These are phyloP conservation scores for Alternaria hordeiaustralica DNA, from an alignment of 2,329 filamentous ascomycete species.

Conservation along the genomic window DNA sequence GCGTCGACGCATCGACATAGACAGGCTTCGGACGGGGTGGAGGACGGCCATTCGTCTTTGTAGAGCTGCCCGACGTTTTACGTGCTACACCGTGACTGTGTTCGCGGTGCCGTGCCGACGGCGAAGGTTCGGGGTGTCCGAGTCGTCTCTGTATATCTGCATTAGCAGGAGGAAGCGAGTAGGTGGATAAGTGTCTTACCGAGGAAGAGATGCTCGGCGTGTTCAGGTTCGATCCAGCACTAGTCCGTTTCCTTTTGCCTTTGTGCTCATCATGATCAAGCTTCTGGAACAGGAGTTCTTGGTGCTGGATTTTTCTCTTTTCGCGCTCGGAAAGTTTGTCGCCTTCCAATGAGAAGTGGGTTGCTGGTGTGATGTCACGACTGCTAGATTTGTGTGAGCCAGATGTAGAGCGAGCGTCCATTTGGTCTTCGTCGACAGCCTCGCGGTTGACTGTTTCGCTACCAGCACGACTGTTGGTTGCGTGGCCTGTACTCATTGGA, in stretches of 20 bases:
- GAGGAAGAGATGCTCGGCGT: slow-evolving; percentile 56
- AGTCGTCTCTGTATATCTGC: slow-evolving; percentile 42
- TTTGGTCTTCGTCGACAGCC: slow-evolving; percentile 62
- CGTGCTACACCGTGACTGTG: slow-evolving; percentile 45
- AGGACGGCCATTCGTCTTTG: slow-evolving; percentile 46
- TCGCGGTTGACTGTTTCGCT: slow-evolving; percentile 62
- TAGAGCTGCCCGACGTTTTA: slow-evolving; percentile 47
- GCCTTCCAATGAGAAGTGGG: slow-evolving; percentile 56
- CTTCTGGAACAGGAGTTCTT: slow-evolving; percentile 67
- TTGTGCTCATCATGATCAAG: slow-evolving; percentile 64
- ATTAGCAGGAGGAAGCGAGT: slow-evolving; percentile 29
- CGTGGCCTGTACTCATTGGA: slow-evolving; percentile 59
- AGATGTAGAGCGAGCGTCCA: slow-evolving; percentile 63
- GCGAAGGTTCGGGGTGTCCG: slow-evolving; percentile 46
- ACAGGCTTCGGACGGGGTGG: slow-evolving; percentile 40
- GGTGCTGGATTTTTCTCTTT: slow-evolving; percentile 67
- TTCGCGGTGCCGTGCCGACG: slow-evolving; percentile 43
- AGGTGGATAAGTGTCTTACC: slow-evolving; percentile 37
- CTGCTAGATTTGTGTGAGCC: slow-evolving; percentile 64
- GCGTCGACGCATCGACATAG: slow-evolving; percentile 43
- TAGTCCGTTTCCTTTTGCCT: slow-evolving; percentile 62
- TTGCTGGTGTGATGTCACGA: slow-evolving; percentile 67
- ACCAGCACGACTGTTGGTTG: slow-evolving; percentile 64
- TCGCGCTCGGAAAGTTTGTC: slow-evolving; percentile 67
- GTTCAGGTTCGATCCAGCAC: slow-evolving; percentile 61